Conservation (phyloP, 2,329 filamentous ascomycete species). For the Chlorencoelia australis region DNA sequence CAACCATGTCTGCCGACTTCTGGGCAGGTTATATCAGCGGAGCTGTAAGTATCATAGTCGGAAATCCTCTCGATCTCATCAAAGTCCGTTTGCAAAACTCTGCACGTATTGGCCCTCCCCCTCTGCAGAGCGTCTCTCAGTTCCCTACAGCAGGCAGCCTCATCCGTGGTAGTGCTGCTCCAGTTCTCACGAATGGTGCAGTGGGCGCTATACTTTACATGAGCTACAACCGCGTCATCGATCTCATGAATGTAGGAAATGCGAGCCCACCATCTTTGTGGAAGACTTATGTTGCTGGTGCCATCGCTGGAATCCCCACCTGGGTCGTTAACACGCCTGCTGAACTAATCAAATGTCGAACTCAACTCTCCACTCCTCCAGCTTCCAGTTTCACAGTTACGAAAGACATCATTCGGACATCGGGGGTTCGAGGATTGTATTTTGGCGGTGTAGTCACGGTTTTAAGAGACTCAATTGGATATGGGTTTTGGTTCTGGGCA, state of each 20-base stretch:
- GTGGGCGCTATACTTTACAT: conserved; percentile 86
- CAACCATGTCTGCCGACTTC: conserved; percentile 55
- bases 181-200: conserved; percentile 80
- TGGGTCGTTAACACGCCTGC: conserved; percentile 83
- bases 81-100: conserved; percentile 68
- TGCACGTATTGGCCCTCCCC: conserved; percentile 4
- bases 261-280: conserved; percentile 35
- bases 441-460: conserved; percentile 74
- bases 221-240: conserved; percentile 78
- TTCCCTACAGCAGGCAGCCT: conserved; percentile 32
- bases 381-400: conserved; percentile 44
- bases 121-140: conserved; percentile 22
- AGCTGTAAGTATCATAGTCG: conserved; percentile 74
- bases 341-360: conserved; percentile 82
- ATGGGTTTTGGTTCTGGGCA: conserved; percentile 94
- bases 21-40: conserved; percentile 90
- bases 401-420: conserved; percentile 46
- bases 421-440: conserved; percentile 63
- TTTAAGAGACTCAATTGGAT: conserved; percentile 78
- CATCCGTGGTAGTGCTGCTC: conserved; percentile 65
- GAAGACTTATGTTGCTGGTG: conserved; percentile 71
- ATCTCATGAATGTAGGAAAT: conserved; percentile 39
- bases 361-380: conserved; percentile 50
- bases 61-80: conserved; percentile 73
- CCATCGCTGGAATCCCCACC: conserved; percentile 70